These are phyloP conservation scores for Spinacia oleracea DNA, from an alignment of 179 eudicot species.

Conservation along the genomic window DNA sequence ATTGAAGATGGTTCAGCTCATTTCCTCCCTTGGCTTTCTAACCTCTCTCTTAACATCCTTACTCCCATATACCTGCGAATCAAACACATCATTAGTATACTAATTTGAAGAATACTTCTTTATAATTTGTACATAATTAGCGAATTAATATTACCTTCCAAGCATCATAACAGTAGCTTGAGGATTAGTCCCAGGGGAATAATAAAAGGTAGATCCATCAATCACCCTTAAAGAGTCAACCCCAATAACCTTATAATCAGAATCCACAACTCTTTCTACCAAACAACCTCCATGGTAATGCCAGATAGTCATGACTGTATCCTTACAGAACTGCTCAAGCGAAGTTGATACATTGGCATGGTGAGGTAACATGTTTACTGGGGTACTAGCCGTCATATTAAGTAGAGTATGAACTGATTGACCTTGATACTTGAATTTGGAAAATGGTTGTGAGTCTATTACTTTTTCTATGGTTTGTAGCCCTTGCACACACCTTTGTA, in stretches of 20 bases:
- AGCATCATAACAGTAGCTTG: constrained; percentile 99
- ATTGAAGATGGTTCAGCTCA: not conserved
- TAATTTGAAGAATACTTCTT: not conserved
- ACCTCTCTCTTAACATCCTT: constrained; percentile 44
- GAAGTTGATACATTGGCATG: constrained; percentile 52
- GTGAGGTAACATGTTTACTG: constrained; percentile 62
- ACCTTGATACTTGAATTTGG: constrained; percentile 40
- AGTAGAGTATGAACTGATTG: constrained; percentile 41
- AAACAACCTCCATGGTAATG: constrained; percentile 96
- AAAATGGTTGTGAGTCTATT: constrained; percentile 57
- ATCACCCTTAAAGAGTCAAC: constrained; percentile 61
- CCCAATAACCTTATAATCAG: constrained; percentile 70
- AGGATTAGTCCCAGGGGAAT: constrained; percentile 92
- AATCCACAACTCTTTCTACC: constrained; percentile 66
- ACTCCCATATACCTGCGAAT: constrained; percentile 70
- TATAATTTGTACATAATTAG: not conserved
- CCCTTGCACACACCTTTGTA: constrained; percentile 63
- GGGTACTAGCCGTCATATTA: constrained; percentile 56
- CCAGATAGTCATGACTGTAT: constrained; percentile 91
- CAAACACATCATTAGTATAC: not conserved
- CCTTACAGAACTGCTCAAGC: constrained; percentile 71
- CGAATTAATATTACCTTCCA: constrained; percentile 57
- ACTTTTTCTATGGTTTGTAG: constrained; percentile 50
- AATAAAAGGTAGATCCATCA: constrained; percentile 82
- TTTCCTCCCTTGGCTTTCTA: constrained; percentile 27